These are phyloP conservation scores for Kodamaea hsintzibuensis DNA, from an alignment of 805 yeast species.

Conservation along the genomic window DNA sequence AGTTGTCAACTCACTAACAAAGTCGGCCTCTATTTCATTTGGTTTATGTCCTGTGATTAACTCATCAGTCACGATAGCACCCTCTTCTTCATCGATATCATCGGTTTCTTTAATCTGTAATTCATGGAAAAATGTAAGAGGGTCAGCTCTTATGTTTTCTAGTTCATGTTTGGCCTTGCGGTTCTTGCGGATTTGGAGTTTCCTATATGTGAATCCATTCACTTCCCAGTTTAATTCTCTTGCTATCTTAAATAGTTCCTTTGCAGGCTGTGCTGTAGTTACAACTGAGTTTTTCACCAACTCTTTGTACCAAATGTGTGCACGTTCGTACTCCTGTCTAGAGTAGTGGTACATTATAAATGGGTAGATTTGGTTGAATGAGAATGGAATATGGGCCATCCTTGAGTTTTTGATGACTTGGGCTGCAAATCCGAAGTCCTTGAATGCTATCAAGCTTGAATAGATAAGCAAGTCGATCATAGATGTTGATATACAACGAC, in stretches of 20 bases:
- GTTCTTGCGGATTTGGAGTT: slow-evolving; percentile 23
- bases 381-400: slow-evolving; percentile 28
- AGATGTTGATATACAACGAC: slow-evolving; percentile 20
- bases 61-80: slow-evolving; percentile 21
- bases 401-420: slow-evolving; percentile 27
- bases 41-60: slow-evolving; percentile 15
- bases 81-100: slow-evolving; percentile 7
- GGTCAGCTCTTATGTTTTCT: slow-evolving; percentile 17
- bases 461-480: slow-evolving; percentile 32
- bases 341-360: slow-evolving; percentile 37
- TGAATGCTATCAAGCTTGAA: slow-evolving; percentile 31
- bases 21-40: slow-evolving; percentile 11
- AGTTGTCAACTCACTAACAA: slow-evolving; percentile 23
- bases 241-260: slow-evolving; percentile 32
- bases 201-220: slow-evolving; percentile 34
- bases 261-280: slow-evolving; percentile 30
- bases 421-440: slow-evolving; percentile 37
- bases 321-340: slow-evolving; percentile 28
- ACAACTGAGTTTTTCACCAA: slow-evolving; percentile 32
- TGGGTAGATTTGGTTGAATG: slow-evolving; percentile 42
- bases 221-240: slow-evolving; percentile 37
- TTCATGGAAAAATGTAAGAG: slow-evolving; percentile 15
- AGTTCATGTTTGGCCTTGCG: slow-evolving; percentile 20
- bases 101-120: slow-evolving; percentile 13
- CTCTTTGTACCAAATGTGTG: slow-evolving; percentile 39